Evolutionary conservation across 2,329 filamentous ascomycete genomes (phyloP), one percentile per base, ranked within the genome.

Genomic region (Stagonosporopsis rhizophila): DNA sequence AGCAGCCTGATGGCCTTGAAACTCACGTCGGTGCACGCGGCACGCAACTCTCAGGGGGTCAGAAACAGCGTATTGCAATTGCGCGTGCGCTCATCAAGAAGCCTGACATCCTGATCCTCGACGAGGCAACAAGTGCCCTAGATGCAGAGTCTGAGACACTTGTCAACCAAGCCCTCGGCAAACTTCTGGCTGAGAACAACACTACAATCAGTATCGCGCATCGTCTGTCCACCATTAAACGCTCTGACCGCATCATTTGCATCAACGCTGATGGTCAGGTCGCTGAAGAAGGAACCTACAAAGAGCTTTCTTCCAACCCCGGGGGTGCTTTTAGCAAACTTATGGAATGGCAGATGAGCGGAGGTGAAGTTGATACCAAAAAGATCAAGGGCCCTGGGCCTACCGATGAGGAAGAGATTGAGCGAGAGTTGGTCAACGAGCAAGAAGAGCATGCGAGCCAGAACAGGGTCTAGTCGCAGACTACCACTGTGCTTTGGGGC

Each of bases 301-400:
- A 83, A 22, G 85, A 92, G 61, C 84, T 99, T 20, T 90, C 88
- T 48, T 81, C 84, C 5, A 86, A 91, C 57, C 84, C 85, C 15
- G 81, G 89, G 9, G 96, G 94, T 48, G 92, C 93, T 2, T 99
- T 99, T 72, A 94, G 88, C 67, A 95, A 90, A 78, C 82, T 99
- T 49, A 99, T 99, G 95, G 94, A 98, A 77, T 98, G 93, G 93
- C 95, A 99, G 79, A 90, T 98, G 86, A 95, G 85, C 67, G 94
- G 93, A 12, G 89, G 90, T 8, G 92, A 96, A 30, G 60, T 61
- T 7, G 66, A 67, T 17, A 41, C 62, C 1, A 65, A 64, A 41
- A 57, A 65, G 45, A 38, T 34, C 22, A 62, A 56, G 47, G 74
- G 65, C n/a, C 76, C 75, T 4, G 65, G 64, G 27, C 73, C 74